Percentiles rank a stretch among this genome's conserved stretches.
phyloP scores from a whole-genome alignment of 305 asterid species.

The Fraxinus baroniana region DNA sequence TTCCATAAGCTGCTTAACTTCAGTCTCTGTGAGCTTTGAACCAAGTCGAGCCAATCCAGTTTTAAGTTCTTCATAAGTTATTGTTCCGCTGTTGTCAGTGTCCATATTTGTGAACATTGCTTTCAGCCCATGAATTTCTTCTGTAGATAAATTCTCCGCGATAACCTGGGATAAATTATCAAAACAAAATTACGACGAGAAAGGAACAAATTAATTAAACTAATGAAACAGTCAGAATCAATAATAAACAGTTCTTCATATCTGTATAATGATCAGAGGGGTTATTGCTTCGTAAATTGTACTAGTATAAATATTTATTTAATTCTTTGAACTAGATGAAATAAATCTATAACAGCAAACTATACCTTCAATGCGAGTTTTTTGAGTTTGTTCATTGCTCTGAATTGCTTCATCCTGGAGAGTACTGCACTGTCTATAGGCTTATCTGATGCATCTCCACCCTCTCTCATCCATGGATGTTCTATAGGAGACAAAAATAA shows the following conservation, averaged over 20 bases:
- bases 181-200: neutral
- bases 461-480: conserved; percentile 88
- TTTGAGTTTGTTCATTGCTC: conserved; percentile 90
- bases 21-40: conserved; percentile 77
- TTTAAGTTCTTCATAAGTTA: conserved; percentile 85
- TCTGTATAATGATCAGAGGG: too few species aligned
- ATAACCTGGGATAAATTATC: conserved; percentile 47
- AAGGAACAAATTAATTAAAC: neutral
- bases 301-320: too few species aligned
- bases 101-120: conserved; percentile 84
- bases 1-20: conserved; percentile 87
- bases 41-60: conserved; percentile 78
- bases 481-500: conserved; percentile 32
- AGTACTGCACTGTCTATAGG: conserved; percentile 84
- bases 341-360: too few species aligned
- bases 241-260: neutral
- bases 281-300: too few species aligned
- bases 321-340: neutral
- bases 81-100: conserved; percentile 84
- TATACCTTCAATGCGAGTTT: conserved; percentile 81
- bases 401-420: conserved; percentile 83
- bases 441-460: conserved; percentile 77
- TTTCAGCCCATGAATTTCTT: conserved; percentile 88
- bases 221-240: neutral
- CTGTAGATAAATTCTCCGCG: conserved; percentile 76